These are phyloP conservation scores for Stenocarpella maydis DNA, from an alignment of 2,329 filamentous ascomycete species.

Conservation along the genomic window DNA sequence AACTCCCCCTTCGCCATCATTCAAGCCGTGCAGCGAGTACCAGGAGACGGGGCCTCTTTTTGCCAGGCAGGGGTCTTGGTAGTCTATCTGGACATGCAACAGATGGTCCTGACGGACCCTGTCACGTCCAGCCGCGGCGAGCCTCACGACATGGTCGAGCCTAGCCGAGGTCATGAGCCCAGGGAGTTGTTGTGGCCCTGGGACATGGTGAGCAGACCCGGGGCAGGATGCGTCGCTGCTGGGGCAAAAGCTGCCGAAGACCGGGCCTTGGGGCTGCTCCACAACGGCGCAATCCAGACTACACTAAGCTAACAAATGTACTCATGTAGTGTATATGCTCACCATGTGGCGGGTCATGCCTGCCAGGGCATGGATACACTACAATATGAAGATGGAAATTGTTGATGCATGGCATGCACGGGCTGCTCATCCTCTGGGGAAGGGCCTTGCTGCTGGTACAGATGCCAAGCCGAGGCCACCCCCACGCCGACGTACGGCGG, in stretches of 20 bases:
- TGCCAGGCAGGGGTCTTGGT: background rate
- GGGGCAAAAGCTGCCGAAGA: conserved; percentile 33
- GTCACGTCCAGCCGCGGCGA: conserved; percentile 1
- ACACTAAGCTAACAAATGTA: background rate
- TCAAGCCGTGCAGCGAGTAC: conserved; percentile 15
- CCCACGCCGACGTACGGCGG: too few relatives aligned
- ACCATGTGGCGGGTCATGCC: too few relatives aligned
- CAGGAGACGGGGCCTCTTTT: conserved; percentile 19
- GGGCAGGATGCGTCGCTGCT: background rate
- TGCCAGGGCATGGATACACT: too few relatives aligned
- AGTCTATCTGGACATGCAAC: background rate
- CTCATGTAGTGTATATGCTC: background rate
- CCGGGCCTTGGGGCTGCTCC: conserved; percentile 27
- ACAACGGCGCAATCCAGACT: conserved; percentile 8
- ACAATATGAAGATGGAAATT: background rate
- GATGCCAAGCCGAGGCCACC: too few relatives aligned
- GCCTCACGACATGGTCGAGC: conserved; percentile 7
- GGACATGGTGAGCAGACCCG: background rate
- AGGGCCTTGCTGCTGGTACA: too few relatives aligned
- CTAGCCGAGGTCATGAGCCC: conserved; percentile 1
- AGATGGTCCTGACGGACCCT: background rate
- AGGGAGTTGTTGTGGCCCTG: background rate
- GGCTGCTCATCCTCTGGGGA: background rate
- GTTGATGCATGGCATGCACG: background rate
- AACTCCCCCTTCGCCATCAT: conserved; percentile 24